Base-by-base conservation (phyloP, 768 basidiomycete genomes). In the Chalciporus pseudorubinellus region DNA sequence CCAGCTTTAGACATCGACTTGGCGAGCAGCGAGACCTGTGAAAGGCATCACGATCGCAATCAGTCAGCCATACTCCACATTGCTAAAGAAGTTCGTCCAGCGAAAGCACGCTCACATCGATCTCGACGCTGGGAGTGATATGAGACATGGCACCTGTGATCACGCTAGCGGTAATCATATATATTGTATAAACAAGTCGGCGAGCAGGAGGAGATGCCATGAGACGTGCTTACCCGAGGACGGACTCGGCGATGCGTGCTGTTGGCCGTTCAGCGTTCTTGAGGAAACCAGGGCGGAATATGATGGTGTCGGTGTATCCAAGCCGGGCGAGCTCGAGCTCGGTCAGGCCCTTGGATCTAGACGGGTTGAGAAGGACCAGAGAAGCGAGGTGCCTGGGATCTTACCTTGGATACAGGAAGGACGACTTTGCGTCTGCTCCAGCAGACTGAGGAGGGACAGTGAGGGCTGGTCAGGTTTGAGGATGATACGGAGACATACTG, bases 261-360 rank as follows among this genome's bases (percentile, higher is more conserved):
- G 80, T 74, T 4, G 61, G 29, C 3, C 85, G 72, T 3, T 80
- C 61, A 1, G 79, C 74, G 0, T 78, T 78, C 8, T 64, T 68
- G 12, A 91, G 67, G n/a, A 75, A 53, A 0, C 62, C 80, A 3
- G 91, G 88, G 18, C 86, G 78, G 65, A 90, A 84, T 42, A 89
- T 62, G 52, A 91, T 81, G 1, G 82, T 81, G 47, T 91, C 87
- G 12, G 71, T 61, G 63, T 91, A 92, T 10, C 87, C 88, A 6
- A 91, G 68, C 4, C 67, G 68, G 0, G 87, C 84, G 18, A 92
- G 73, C 0, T 70, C 85, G 41, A 78, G 70, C 64, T 92, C 91
- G 0, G 90, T 92, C 26, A 82, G 68, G 14, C 87, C 90, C 67
- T 91, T 90, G 59, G 80, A 83, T 75, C 84, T 88, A 45, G 39